Evolutionary conservation across 2,329 filamentous ascomycete genomes (phyloP).

Genomic region (Furcasterigmium furcatum): DNA sequence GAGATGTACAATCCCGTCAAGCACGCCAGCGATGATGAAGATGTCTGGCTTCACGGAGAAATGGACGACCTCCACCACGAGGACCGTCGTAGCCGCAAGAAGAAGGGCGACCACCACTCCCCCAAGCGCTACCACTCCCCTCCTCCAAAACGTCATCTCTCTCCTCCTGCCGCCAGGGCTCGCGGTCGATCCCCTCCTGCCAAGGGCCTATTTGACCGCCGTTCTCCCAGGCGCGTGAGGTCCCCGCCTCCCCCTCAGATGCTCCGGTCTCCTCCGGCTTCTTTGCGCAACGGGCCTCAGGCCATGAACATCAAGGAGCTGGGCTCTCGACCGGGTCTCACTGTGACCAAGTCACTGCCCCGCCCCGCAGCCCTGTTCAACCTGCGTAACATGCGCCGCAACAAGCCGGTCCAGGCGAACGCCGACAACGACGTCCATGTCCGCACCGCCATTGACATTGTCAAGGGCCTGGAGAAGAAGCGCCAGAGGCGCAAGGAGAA

Average conservation of each 20-base stretch:
- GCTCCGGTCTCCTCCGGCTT: conserved; percentile 44
- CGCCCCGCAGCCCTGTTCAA: conserved; percentile 70
- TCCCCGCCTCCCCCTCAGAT: conserved; percentile 66
- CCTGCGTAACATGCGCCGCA: conserved; percentile 37
- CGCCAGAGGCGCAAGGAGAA: conserved; percentile 91
- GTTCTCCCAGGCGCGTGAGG: conserved; percentile 67
- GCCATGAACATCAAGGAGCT: conserved; percentile 40
- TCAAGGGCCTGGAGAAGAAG: conserved; percentile 94
- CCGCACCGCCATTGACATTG: conserved; percentile 94
- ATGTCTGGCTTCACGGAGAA: conserved; percentile 68
- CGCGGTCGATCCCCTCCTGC: conserved; percentile 52
- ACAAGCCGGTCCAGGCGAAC: conserved; percentile 22
- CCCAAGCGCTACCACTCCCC: conserved; percentile 46
- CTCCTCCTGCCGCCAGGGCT: conserved; percentile 34
- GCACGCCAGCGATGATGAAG: conserved; percentile 67
- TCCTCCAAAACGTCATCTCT: conserved; percentile 26
- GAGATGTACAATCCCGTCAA: conserved; percentile 56
- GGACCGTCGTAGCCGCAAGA: conserved; percentile 43
- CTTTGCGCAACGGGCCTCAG: conserved; percentile 36
- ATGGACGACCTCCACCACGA: conserved; percentile 65
- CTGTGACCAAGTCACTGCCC: conserved; percentile 83
- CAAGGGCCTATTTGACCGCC: conserved; percentile 54
- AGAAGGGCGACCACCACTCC: conserved; percentile 46
- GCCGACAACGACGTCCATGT: conserved; percentile 57
- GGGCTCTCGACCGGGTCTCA: conserved; percentile 61